Base-by-base conservation (phyloP, 169 alveolate species). In the Cytauxzoon felis region DNA sequence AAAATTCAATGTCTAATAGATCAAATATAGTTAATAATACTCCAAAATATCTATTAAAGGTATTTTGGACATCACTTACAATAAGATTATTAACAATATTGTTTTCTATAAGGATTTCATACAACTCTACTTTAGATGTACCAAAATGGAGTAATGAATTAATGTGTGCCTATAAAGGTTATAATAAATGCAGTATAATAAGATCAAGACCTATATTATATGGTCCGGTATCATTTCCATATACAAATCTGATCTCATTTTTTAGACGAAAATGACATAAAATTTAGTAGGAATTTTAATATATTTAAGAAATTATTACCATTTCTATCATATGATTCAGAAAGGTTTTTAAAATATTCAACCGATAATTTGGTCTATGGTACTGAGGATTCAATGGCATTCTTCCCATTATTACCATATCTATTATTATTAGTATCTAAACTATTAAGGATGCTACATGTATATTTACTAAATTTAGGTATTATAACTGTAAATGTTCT, bases 371-470 rank as follows among this genome's bases (percentile, higher is more conserved):
- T 82, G 5, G 80, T 72, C 26, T 86, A 86, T 60, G 24, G 51
- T n/a, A 62, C 59, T 49, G 89, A 80, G 59, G 87, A 86, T 26
- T 71, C 78, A 29, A 69, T 72, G 32, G 89, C 92, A 1, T 86
- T 86, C 75, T 78, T 86, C 53, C 92, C 92, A 7, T 38, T 82
- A 57, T 60, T 80, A 9, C 89, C 92, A 24, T 75, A 52, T 43
- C 21, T 86, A 18, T 42, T 65, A 33, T 56, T 58, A 11, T 27
- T 75, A 26, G 30, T 34, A 7, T 78, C 73, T 19, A 54, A 65
- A 23, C 58, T 51, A 18, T 30, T 61, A 26, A 21, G 60, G 16
- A 54, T 6, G 34, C 21, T 52, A 2, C 79, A 62, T 45, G 63
- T 43, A 34, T 9, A 24, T 1, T 47, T 58, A 13, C 9, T 30